A percentile compares a stretch with the other conserved stretches of the same genome.
phyloP scores from a whole-genome alignment of 257 asterid genomes.

The Penstemon eatonii region DNA sequence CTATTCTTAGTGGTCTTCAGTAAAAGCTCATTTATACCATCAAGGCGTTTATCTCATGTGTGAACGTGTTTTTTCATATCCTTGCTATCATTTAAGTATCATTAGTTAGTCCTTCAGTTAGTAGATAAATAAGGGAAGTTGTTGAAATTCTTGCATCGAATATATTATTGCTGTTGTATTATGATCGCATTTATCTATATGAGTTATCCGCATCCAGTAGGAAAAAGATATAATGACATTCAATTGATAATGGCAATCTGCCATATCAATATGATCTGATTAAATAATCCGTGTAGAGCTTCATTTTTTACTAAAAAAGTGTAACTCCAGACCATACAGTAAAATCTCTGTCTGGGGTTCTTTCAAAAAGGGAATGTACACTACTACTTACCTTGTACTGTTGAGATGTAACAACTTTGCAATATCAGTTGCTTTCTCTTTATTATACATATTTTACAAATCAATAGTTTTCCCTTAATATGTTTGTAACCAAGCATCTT shows the following conservation, averaged over 20 bases:
- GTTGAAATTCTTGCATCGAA: background rate
- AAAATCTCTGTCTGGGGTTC: slow-evolving; percentile 7
- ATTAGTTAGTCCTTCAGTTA: background rate
- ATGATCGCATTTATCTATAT: background rate
- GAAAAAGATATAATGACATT: background rate
- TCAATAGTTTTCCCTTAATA: no score
- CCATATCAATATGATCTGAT: background rate
- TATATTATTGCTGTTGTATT: background rate
- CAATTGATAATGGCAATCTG: slow-evolving; percentile 12
- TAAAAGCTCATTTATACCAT: background rate
- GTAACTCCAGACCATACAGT: slow-evolving; percentile 1
- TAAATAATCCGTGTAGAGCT: background rate
- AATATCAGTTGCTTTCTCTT: slow-evolving; percentile 2
- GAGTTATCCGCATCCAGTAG: background rate
- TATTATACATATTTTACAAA: background rate
- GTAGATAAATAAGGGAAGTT: slow-evolving; percentile 5
- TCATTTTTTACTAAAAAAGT: slow-evolving; percentile 13
- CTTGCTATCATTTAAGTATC: background rate
- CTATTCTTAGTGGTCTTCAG: background rate
- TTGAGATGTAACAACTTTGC: background rate
- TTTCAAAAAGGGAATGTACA: background rate
- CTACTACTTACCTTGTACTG: background rate
- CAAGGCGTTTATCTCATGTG: background rate
- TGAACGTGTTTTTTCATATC: background rate
- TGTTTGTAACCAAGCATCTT: no score